Evolutionary conservation across 164 flowering plant genomes (phyloP), one percentile per base, ranked within the genome.

Genomic region (Akebia trifoliata): DNA sequence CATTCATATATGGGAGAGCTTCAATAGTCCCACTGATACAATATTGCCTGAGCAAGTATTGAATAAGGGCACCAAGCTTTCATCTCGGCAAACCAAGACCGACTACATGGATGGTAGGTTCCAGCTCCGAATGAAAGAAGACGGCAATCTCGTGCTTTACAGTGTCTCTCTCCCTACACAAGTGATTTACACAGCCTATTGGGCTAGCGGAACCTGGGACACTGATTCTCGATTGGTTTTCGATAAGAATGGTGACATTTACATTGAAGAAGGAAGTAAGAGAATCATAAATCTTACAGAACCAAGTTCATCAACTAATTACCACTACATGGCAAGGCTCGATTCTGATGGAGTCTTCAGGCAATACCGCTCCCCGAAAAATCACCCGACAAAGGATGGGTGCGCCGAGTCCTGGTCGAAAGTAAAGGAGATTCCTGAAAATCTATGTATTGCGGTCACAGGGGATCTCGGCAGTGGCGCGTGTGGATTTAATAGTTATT

Each of bases 401-500:
- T n/a, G 20, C 9, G 15, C 17, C 10, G 53, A 52, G 2, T 26
- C 20, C 0, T 50, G 67, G 55, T 49, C 1, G 15, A 6, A 37
- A 34, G 71, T 57, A 3, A 57, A 55, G 37, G 57, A 24, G 1
- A 21, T 48, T 28, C 79, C 76, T 14, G 24, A 59, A 6, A 30
- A 81, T 24, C 69, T 78, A 6, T 81, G 81, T 49, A 8, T 0
- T 2, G 24, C 6, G 0, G 38, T 62, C n/a, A 0, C 0, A 0
- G 38, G 2, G 4, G 15, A 8, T 0, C 12, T 22, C 10, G 85
- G 76, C 0, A 60, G 77, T 30, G 81, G 80, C 10, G 66, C 67
- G 28, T 83, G 88, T 57, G 88, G 84, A 21, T 73, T 52, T 56
- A 78, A 80, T 44, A 77, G 75, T 63, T 70, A 69, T 31, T 82